phyloP scores from a whole-genome alignment of 2,329 filamentous ascomycete genomes.

The Claviceps arundinis region DNA sequence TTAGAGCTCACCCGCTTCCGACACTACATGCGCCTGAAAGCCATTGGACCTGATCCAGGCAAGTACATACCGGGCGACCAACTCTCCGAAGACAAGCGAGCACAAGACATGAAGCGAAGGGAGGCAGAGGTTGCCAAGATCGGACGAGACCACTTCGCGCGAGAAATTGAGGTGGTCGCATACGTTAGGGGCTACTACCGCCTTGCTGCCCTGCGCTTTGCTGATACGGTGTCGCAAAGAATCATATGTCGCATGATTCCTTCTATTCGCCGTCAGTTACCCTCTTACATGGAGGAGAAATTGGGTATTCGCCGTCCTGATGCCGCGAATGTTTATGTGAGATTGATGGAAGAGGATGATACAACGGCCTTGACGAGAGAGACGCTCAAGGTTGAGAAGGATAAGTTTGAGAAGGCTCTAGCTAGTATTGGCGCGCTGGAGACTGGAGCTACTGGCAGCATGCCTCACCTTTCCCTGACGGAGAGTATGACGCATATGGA shows the following conservation, averaged over 20 bases:
- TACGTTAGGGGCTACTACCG: conserved; percentile 58
- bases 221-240: conserved; percentile 39
- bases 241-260: conserved; percentile 37
- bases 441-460: conserved; percentile 13
- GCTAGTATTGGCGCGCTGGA: conserved; percentile 31
- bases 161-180: conserved; percentile 48
- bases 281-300: conserved; percentile 28
- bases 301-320: conserved; percentile 26
- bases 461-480: conserved; percentile 3
- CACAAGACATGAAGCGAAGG: conserved; percentile 29
- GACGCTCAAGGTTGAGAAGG: conserved; percentile 27
- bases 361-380: conserved; percentile 27
- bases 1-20: conserved; percentile 32
- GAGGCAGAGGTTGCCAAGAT: conserved; percentile 32
- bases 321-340: conserved; percentile 20
- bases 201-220: conserved; percentile 50
- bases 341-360: conserved; percentile 36
- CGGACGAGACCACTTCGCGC: conserved; percentile 41
- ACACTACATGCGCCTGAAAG: conserved; percentile 34
- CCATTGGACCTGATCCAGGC: conserved; percentile 16
- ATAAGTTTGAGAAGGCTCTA: conserved; percentile 34
- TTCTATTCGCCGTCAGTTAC: conserved; percentile 25
- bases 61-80: conserved; percentile 6
- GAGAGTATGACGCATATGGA: conserved; percentile 10
- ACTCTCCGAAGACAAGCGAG: conserved; percentile 34